These are phyloP conservation scores for Nicotiana sylvestris DNA, from an alignment of 257 asterid genomes.

Conservation along the genomic window DNA sequence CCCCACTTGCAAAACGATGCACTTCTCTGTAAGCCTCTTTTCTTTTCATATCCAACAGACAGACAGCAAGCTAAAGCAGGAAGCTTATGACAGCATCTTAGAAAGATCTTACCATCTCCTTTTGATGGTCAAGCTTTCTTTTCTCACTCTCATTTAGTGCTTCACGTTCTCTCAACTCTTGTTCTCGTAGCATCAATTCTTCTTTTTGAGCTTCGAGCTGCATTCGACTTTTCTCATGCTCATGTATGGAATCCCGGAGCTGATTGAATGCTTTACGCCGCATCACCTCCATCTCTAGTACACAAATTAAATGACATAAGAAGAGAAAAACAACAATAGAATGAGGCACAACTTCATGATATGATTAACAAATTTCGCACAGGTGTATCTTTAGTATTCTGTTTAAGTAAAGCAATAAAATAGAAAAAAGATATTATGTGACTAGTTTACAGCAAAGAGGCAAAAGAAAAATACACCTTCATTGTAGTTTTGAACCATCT, in stretches of 20 bases:
- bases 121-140: conserved; percentile 13
- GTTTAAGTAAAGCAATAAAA: background rate
- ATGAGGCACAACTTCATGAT: background rate
- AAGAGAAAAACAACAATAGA: background rate
- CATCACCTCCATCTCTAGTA: conserved; percentile 19
- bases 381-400: background rate
- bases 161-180: conserved; percentile 9
- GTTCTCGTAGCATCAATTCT: conserved; percentile 11
- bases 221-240: conserved; percentile 9
- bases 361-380: background rate
- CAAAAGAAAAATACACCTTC: conserved; percentile 16
- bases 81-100: background rate
- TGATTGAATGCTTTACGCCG: conserved; percentile 11
- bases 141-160: conserved; percentile 11
- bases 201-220: conserved; percentile 5
- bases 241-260: conserved; percentile 6
- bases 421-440: background rate
- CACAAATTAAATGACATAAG: background rate
- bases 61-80: background rate
- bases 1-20: background rate
- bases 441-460: background rate
- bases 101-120: conserved; percentile 13
- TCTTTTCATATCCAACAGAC: background rate
- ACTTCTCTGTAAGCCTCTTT: background rate
- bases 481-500: conserved; percentile 8